Evolutionary conservation across 1,284 basidiomycete species (phyloP).

Genomic region (Abortiporus biennis): DNA sequence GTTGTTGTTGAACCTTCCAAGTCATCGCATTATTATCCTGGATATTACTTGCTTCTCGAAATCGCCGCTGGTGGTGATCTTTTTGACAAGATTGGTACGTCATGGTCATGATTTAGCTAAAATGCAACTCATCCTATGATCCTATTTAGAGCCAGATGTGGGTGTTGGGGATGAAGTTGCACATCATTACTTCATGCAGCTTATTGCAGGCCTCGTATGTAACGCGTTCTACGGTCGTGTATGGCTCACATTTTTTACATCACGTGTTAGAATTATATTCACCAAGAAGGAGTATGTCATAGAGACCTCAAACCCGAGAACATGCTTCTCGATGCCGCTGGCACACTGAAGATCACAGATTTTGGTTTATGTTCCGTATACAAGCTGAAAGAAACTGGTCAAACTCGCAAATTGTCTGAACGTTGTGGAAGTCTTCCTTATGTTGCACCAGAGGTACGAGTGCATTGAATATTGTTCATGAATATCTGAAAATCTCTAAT

Average conservation of each 20-base stretch:
- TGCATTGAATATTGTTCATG: too few relatives aligned
- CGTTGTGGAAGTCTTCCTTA: constrained; percentile 94
- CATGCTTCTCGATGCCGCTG: constrained; percentile 74
- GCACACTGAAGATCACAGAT: constrained; percentile 87
- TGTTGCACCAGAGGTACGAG: constrained; percentile 88
- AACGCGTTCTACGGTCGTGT: not conserved
- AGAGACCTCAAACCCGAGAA: constrained; percentile 98
- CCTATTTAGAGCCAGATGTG: constrained; percentile 69
- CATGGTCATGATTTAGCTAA: not conserved
- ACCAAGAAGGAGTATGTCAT: constrained; percentile 89
- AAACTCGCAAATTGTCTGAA: constrained; percentile 65
- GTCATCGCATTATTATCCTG: constrained; percentile 57
- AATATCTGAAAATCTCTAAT: not conserved
- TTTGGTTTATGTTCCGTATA: constrained; percentile 94
- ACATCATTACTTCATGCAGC: constrained; percentile 88
- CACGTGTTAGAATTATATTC: constrained; percentile 67
- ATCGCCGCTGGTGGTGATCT: constrained; percentile 91
- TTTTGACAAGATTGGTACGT: constrained; percentile 94
- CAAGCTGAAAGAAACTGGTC: constrained; percentile 82
- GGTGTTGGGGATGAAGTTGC: constrained; percentile 87
- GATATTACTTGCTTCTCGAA: constrained; percentile 91
- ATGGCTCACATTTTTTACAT: not conserved
- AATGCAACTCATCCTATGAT: not conserved
- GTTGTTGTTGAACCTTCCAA: constrained; percentile 69
- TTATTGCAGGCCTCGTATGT: constrained; percentile 75